Evolutionary conservation across 345 rosid species (phyloP).

Genomic region (Citrus mangshanensis): DNA sequence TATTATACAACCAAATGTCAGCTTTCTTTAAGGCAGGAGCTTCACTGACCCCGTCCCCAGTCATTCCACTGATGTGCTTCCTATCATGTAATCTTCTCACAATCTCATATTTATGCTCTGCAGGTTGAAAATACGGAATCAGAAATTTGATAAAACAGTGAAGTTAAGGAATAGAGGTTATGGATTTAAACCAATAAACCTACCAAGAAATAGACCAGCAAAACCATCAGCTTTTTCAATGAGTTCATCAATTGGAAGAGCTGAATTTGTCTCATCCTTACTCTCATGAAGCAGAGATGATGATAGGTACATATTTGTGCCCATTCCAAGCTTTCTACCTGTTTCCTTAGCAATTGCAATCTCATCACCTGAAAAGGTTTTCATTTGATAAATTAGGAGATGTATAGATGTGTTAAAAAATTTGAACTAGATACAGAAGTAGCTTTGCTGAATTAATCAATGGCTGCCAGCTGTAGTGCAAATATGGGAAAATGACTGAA

Average conservation of each 20-base stretch:
- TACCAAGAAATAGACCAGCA: slow-evolving; percentile 68
- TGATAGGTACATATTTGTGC: slow-evolving; percentile 46
- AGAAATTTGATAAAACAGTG: background rate
- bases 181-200: background rate
- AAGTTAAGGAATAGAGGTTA: background rate
- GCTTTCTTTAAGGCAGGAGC: slow-evolving; percentile 66
- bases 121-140: background rate
- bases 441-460: no score
- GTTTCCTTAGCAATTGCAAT: slow-evolving; percentile 68
- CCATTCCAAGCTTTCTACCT: slow-evolving; percentile 71
- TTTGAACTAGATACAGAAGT: no score
- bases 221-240: slow-evolving; percentile 55
- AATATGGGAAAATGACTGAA: background rate
- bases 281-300: slow-evolving; percentile 47
- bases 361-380: slow-evolving; percentile 44
- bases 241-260: slow-evolving; percentile 42
- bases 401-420: no score
- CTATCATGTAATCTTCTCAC: slow-evolving; percentile 46
- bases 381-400: background rate
- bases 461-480: background rate
- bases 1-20: slow-evolving; percentile 42
- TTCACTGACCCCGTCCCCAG: slow-evolving; percentile 53
- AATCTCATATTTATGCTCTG: slow-evolving; percentile 62
- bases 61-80: slow-evolving; percentile 34
- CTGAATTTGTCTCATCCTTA: slow-evolving; percentile 26